Percentiles rank a stretch among this genome's conserved stretches.
Conservation (phyloP, 1,284 basidiomycete genomes). For the Gomphus bonarii region DNA sequence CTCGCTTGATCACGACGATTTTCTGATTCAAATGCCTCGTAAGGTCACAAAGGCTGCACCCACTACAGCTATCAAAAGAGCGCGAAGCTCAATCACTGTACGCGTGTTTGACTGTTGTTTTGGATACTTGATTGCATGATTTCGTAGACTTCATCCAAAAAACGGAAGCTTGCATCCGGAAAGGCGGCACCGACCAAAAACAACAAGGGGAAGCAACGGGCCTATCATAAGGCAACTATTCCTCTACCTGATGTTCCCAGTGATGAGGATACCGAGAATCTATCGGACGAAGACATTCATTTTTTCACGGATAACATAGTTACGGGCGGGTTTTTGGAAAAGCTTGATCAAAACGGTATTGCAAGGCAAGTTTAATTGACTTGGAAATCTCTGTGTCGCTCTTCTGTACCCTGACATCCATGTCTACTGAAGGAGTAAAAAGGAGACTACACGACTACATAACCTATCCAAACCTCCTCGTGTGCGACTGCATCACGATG, state of each 20-base stretch:
- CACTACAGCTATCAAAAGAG: neutral
- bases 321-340: conserved; percentile 42
- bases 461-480: conserved; percentile 50
- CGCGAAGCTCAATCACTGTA: neutral
- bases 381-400: neutral
- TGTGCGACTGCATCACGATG: conserved; percentile 32
- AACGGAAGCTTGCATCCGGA: conserved; percentile 24
- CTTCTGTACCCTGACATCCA: neutral
- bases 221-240: conserved; percentile 47
- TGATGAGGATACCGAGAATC: conserved; percentile 32
- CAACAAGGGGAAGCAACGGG: conserved; percentile 47
- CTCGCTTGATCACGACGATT: neutral
- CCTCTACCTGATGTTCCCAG: conserved; percentile 41
- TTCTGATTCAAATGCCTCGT: neutral
- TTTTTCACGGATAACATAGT: conserved; percentile 51
- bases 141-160: conserved; percentile 26
- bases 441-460: conserved; percentile 56
- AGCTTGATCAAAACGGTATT: conserved; percentile 60
- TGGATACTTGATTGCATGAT: neutral
- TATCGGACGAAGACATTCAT: conserved; percentile 56
- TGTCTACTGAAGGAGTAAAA: conserved; percentile 50
- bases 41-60: neutral
- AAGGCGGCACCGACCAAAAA: conserved; percentile 18
- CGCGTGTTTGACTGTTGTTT: neutral
- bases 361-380: conserved; percentile 36